phyloP scores from a whole-genome alignment of 1,284 basidiomycete species.

The Vanrija sp. region DNA sequence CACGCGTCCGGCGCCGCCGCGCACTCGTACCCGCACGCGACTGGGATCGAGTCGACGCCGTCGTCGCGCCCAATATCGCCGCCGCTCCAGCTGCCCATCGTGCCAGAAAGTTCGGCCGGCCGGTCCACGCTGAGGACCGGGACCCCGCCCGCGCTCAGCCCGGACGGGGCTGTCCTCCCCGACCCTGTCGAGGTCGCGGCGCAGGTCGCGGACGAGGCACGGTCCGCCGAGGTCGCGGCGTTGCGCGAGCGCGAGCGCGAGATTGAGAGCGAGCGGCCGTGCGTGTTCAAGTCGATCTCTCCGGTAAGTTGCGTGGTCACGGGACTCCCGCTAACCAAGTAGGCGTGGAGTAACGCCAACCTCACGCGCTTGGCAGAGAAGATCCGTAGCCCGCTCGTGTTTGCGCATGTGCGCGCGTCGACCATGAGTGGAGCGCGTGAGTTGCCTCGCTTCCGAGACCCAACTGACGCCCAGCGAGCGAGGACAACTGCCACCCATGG shows the following conservation, averaged over 20 bases:
- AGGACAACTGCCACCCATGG: conserved; percentile 94
- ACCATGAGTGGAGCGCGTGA: conserved; percentile 55
- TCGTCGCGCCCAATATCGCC: no score
- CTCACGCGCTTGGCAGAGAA: conserved; percentile 85
- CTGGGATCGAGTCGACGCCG: no score
- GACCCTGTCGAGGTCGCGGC: conserved; percentile 1
- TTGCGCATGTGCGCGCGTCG: conserved; percentile 88
- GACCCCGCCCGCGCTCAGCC: conserved; percentile 1
- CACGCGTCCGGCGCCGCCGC: neutral
- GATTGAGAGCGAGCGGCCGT: conserved; percentile 78
- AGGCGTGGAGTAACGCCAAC: conserved; percentile 95
- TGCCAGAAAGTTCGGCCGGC: neutral
- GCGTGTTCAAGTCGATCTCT: conserved; percentile 94
- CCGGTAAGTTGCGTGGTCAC: conserved; percentile 57
- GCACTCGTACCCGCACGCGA: neutral
- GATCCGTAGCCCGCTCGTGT: conserved; percentile 87
- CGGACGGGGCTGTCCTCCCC: conserved; percentile 3
- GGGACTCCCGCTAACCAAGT: neutral
- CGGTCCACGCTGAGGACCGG: conserved; percentile 13
- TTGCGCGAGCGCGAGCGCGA: conserved; percentile 51
- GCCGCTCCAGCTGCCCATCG: no score
- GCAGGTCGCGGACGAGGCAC: conserved; percentile 15
- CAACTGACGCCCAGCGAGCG: conserved; percentile 62
- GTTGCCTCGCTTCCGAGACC: conserved; percentile 9
- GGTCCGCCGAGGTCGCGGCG: conserved; percentile 23